Conservation (phyloP, 106 monocot species). For the Cymbidium sinense region DNA sequence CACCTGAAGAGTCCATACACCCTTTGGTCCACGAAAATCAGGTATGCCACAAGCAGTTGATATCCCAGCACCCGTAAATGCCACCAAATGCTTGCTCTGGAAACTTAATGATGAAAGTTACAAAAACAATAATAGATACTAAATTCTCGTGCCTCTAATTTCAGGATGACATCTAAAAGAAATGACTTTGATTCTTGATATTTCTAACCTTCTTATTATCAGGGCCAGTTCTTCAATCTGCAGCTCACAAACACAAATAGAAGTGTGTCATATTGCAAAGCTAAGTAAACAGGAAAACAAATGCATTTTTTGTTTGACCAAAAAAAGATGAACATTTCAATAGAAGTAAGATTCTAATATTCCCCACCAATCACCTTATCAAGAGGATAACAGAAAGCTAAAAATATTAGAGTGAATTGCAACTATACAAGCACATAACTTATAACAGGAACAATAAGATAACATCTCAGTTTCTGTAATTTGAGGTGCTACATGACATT, state of each 20-base stretch:
- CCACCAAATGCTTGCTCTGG: conserved; percentile 95
- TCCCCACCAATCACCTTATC: background rate
- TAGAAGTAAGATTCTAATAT: background rate
- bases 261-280: conserved; percentile 8
- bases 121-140: background rate
- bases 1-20: conserved; percentile 99
- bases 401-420: background rate
- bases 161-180: background rate
- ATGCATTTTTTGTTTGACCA: background rate
- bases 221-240: conserved; percentile 87
- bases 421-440: background rate
- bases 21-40: conserved; percentile 98
- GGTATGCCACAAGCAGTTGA: conserved; percentile 98
- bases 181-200: conserved; percentile 1
- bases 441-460: background rate
- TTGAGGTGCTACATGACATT: background rate
- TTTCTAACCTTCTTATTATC: conserved; percentile 61
- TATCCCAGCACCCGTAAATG: conserved; percentile 97
- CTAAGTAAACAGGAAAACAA: background rate
- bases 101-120: conserved; percentile 3
- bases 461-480: background rate
- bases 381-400: background rate
- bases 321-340: background rate
- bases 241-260: conserved; percentile 9
- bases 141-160: background rate